A percentile compares a stretch with the other conserved stretches of the same genome.
These are phyloP conservation scores for Kuraishia borneana DNA, from an alignment of 805 yeast species.

Conservation along the genomic window DNA sequence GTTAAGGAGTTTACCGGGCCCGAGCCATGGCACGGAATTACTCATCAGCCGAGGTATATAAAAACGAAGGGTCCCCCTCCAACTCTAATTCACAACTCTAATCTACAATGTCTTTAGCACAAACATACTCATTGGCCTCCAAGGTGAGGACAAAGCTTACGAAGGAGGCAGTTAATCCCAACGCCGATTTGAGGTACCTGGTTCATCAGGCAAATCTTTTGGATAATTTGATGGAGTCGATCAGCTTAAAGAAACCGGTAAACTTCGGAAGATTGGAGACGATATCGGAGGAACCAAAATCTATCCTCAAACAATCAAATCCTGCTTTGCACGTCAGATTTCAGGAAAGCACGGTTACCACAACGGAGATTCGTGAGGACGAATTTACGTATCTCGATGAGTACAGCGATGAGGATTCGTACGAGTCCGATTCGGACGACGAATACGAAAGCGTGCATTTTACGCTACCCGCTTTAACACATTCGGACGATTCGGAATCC, in stretches of 20 bases:
- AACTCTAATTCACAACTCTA: too few relatives aligned
- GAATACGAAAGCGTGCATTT: slow-evolving; percentile 9
- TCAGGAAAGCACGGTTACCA: slow-evolving; percentile 14
- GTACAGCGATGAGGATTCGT: slow-evolving; percentile 8
- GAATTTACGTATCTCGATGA: slow-evolving; percentile 16
- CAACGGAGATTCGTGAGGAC: slow-evolving; percentile 20
- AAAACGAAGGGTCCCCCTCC: too few relatives aligned
- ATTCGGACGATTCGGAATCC: slow-evolving; percentile 2
- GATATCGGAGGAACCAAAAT: slow-evolving; percentile 9
- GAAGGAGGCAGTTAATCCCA: slow-evolving; percentile 45
- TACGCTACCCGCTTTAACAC: too few relatives aligned
- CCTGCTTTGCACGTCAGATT: slow-evolving; percentile 2
- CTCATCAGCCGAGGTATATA: too few relatives aligned
- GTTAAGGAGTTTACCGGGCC: too few relatives aligned
- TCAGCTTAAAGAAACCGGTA: slow-evolving; percentile 18
- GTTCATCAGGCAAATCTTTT: slow-evolving; percentile 66
- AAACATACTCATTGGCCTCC: slow-evolving; percentile 51
- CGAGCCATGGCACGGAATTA: too few relatives aligned
- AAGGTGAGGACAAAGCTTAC: slow-evolving; percentile 55
- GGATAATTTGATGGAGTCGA: slow-evolving; percentile 49
- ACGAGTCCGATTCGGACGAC: slow-evolving; percentile 17
- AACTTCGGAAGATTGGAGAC: slow-evolving; percentile 9
- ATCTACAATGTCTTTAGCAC: slow-evolving; percentile 20
- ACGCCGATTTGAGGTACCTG: slow-evolving; percentile 43
- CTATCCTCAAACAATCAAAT: slow-evolving; percentile 8